Percentiles rank a stretch among this genome's conserved stretches.
Conservation (phyloP, 139 green algal genomes). For the Micractinium conductrix region DNA sequence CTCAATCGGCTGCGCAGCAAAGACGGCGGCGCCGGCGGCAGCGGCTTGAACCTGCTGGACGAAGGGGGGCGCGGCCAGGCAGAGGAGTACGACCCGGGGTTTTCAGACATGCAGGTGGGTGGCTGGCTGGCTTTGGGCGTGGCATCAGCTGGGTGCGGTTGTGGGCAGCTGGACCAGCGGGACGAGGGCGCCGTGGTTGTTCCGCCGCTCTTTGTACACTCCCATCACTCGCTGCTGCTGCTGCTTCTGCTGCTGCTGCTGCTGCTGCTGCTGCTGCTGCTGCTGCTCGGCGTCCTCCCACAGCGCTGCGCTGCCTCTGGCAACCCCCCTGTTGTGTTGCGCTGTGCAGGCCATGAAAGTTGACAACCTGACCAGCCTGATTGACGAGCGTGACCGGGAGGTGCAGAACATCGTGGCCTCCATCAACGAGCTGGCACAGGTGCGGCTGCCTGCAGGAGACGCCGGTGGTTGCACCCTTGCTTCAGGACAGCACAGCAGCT, state of each 20-base stretch:
- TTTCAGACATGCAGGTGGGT: constrained; percentile 76
- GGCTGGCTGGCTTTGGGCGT: neutral
- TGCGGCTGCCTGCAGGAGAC: too few relatives aligned
- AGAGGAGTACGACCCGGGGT: constrained; percentile 78
- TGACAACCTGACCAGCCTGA: constrained; percentile 57
- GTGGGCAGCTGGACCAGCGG: too few relatives aligned
- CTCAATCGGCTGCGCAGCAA: constrained; percentile 80
- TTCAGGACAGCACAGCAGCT: too few relatives aligned
- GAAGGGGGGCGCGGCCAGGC: constrained; percentile 19
- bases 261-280: neutral
- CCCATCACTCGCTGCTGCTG: too few relatives aligned
- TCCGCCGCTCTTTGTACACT: too few relatives aligned
- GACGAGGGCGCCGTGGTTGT: too few relatives aligned
- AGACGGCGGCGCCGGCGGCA: constrained; percentile 60
- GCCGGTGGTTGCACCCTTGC: too few relatives aligned
- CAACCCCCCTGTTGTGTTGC: neutral
- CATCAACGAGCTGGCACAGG: constrained; percentile 81
- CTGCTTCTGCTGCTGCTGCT: too few relatives aligned
- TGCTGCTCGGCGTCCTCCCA: neutral
- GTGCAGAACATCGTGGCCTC: constrained; percentile 82
- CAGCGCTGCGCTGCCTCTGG: neutral
- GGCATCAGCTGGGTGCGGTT: neutral
- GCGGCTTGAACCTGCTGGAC: constrained; percentile 47
- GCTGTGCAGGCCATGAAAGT: constrained; percentile 48
- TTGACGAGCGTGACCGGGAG: constrained; percentile 86